phyloP scores from a whole-genome alignment of 768 basidiomycete species.

The Steccherinum ochraceum region DNA sequence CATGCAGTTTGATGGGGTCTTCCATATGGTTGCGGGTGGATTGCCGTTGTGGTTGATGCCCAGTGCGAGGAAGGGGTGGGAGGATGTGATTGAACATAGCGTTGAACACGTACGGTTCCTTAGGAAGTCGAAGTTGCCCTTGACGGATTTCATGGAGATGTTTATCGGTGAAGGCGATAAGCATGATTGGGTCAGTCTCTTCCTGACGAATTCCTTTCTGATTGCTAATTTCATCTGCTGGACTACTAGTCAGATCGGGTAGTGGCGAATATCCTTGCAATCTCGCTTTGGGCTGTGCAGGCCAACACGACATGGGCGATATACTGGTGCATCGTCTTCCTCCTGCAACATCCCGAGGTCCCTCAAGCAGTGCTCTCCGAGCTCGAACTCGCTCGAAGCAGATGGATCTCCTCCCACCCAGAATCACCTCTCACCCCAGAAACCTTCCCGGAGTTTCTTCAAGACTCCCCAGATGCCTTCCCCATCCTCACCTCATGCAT shows the following conservation, averaged over 20 bases:
- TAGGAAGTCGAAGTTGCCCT: background rate
- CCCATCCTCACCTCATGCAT: conserved; percentile 19
- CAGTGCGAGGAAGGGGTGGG: conserved; percentile 8
- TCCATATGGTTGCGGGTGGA: conserved; percentile 11
- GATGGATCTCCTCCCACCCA: conserved; percentile 11
- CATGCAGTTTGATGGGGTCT: conserved; percentile 15
- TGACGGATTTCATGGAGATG: background rate
- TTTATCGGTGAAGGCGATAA: background rate
- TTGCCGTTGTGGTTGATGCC: conserved; percentile 14
- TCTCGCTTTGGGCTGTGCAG: conserved; percentile 17
- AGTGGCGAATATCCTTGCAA: conserved; percentile 8
- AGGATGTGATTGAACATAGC: conserved; percentile 9
- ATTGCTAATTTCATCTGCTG: background rate
- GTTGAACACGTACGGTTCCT: conserved; percentile 3
- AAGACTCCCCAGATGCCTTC: conserved; percentile 4
- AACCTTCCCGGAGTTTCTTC: background rate
- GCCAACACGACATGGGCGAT: conserved; percentile 18
- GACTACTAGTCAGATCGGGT: conserved; percentile 9
- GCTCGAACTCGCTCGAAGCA: conserved; percentile 9
- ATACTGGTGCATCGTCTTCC: conserved; percentile 16
- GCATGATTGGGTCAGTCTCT: conserved; percentile 10
- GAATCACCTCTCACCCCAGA: conserved; percentile 2
- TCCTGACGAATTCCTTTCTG: background rate
- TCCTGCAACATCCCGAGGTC: conserved; percentile 14
- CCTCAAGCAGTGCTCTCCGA: conserved; percentile 15